Percentiles rank a stretch among this genome's conserved stretches.
Evolutionary conservation across 352 stramenopile species (phyloP).

Genomic region (Phytophthora boehmeriae): DNA sequence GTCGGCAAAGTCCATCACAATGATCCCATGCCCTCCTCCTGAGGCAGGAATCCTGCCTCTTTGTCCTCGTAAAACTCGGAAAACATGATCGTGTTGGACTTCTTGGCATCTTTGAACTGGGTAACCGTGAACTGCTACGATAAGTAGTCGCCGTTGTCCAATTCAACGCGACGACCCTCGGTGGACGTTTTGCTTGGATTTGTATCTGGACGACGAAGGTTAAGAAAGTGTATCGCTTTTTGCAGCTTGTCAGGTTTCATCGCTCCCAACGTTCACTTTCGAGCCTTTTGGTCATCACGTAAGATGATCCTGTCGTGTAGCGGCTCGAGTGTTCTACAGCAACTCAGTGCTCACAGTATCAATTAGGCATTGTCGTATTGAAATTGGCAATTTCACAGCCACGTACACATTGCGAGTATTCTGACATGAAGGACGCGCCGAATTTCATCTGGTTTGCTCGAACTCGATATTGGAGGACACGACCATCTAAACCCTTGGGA

Average conservation of each 20-base stretch:
- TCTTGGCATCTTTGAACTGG: slow-evolving; percentile 44
- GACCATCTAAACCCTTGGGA: slow-evolving; percentile 14
- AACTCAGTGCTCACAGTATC: not conserved
- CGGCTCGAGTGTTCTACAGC: slow-evolving; percentile 23
- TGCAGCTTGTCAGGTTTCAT: slow-evolving; percentile 37
- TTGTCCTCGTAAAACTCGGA: slow-evolving; percentile 33
- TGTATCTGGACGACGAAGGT: slow-evolving; percentile 16
- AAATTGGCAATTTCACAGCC: not conserved
- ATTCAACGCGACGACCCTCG: slow-evolving; percentile 49
- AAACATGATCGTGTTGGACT: slow-evolving; percentile 49
- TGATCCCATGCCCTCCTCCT: slow-evolving; percentile 41
- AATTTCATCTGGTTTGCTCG: slow-evolving; percentile 37
- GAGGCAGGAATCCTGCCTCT: slow-evolving; percentile 15
- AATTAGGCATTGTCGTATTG: not conserved
- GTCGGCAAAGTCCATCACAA: slow-evolving; percentile 45
- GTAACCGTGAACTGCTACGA: slow-evolving; percentile 50
- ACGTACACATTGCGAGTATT: slow-evolving; percentile 31
- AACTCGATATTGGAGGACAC: slow-evolving; percentile 28
- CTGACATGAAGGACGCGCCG: slow-evolving; percentile 35
- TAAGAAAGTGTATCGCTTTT: slow-evolving; percentile 30
- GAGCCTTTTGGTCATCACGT: slow-evolving; percentile 19
- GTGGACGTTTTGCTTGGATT: slow-evolving; percentile 31
- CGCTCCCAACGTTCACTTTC: slow-evolving; percentile 9
- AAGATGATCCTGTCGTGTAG: slow-evolving; percentile 23
- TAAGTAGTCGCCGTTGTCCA: slow-evolving; percentile 46